Base-by-base conservation (phyloP, 306 rosid species). In the Prinsepia uniflora region DNA sequence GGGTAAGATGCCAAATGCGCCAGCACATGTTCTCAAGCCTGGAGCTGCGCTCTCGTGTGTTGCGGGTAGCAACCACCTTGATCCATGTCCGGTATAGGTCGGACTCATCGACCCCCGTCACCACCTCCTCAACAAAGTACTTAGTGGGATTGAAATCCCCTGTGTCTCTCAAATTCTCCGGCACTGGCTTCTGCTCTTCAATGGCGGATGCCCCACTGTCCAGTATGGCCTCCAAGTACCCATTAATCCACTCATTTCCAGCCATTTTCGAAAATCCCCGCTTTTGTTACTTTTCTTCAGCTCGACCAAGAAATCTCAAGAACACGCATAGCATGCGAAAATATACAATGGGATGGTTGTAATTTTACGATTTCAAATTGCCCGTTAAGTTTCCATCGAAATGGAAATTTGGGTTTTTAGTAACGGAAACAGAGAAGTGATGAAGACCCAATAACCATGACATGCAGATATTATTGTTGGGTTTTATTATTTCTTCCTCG, bases 1-100 rank as follows among this genome's bases (percentile, higher is more conserved):
- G 86, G 3, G 98, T 77, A 71, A 92, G 98, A 43, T 92, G 96
- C 98, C 98, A 92, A 82, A 92, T 92, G 59, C 98, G 91, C 98
- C 98, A 92, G 80, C 98, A 92, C 98, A 92, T 92, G 36, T 92
- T 92, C 91, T 92, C 98, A 15, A 90, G 86, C 81, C 98, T 85
- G 9, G 96, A 90, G 77, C 98, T 86, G 1, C 98, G 85, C 72
- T 92, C 98, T 14, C 96, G 92, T 10, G 91, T 86, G 75, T 90
- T 88, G 74, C 98, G 87, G 5, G 98, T 92, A 13, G 98, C 98
- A 47, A 92, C 96, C 50, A 92, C 98, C 53, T 92, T 92, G 74
- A 92, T 84, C 98, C 98, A 92, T 7, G 98, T 92, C 2, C 98
- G 88, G 72, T 92, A 83, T 20, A 92, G 76, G 76, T 92, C 98